phyloP scores from a whole-genome alignment of 2,329 filamentous ascomycete genomes.

The Metarhizium robertsii region DNA sequence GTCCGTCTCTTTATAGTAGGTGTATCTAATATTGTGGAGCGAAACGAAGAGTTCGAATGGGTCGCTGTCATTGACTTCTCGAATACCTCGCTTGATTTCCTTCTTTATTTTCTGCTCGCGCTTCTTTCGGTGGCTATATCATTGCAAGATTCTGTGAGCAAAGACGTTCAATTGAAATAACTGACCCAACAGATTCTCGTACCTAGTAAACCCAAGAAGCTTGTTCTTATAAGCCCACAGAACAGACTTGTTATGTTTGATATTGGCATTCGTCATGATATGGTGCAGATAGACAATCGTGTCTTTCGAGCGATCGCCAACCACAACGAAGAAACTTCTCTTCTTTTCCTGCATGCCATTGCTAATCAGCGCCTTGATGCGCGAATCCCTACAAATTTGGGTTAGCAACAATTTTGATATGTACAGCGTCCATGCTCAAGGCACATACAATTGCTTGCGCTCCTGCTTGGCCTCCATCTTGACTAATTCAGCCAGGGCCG shows the following conservation, averaged over 20 bases:
- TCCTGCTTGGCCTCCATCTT: conserved; percentile 35
- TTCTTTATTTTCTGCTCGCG: conserved; percentile 97
- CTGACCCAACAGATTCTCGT: conserved; percentile 3
- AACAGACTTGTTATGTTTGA: conserved; percentile 86
- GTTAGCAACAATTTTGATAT: not conserved
- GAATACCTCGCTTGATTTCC: conserved; percentile 88
- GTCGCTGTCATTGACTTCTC: conserved; percentile 87
- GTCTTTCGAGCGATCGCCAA: conserved; percentile 87
- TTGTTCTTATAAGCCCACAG: conserved; percentile 99
- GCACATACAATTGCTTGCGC: conserved; percentile 46
- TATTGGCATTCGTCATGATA: conserved; percentile 80
- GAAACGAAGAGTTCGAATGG: conserved; percentile 97
- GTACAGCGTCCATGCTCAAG: not conserved
- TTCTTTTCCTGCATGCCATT: conserved; percentile 96
- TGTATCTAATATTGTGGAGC: conserved; percentile 94
- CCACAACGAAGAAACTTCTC: conserved; percentile 93
- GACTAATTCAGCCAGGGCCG: conserved; percentile 10
- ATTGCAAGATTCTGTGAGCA: not conserved
- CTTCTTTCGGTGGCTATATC: conserved; percentile 79
- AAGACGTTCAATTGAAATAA: not conserved
- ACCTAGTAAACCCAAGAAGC: conserved; percentile 81
- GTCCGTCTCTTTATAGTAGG: conserved; percentile 99
- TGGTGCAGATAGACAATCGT: conserved; percentile 90
- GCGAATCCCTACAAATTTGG: conserved; percentile 56
- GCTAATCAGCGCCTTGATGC: conserved; percentile 81